These are phyloP conservation scores for Botrytis tulipae DNA, from an alignment of 2,329 filamentous ascomycete species.

Conservation along the genomic window DNA sequence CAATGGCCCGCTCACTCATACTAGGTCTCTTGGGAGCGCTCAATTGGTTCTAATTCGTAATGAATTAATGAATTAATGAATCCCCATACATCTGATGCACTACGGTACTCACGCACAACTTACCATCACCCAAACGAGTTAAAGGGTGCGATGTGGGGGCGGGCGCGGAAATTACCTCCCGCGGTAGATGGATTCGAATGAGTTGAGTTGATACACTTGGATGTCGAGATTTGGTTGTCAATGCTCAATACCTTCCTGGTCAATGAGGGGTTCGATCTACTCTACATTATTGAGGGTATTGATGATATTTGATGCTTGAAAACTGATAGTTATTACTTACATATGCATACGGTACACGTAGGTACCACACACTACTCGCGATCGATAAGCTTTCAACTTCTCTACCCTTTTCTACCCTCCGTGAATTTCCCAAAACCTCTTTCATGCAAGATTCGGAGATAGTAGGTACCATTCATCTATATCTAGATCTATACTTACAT, in stretches of 20 bases:
- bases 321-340: neutral
- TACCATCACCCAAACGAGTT: neutral
- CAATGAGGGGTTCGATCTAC: neutral
- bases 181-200: neutral
- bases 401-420: neutral
- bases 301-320: neutral
- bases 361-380: neutral
- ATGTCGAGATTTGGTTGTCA: neutral
- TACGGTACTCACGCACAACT: neutral
- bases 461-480: neutral
- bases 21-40: neutral
- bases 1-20: neutral
- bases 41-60: neutral
- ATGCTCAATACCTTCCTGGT: neutral
- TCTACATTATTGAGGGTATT: neutral
- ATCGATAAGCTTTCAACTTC: neutral
- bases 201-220: neutral
- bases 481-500: neutral
- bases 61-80: neutral
- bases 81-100: neutral
- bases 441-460: neutral
- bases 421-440: neutral
- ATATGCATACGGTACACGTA: neutral
- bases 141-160: neutral
- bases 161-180: neutral